These are phyloP conservation scores for Botryotinia narcissicola DNA, from an alignment of 2,329 filamentous ascomycete genomes.

Conservation along the genomic window DNA sequence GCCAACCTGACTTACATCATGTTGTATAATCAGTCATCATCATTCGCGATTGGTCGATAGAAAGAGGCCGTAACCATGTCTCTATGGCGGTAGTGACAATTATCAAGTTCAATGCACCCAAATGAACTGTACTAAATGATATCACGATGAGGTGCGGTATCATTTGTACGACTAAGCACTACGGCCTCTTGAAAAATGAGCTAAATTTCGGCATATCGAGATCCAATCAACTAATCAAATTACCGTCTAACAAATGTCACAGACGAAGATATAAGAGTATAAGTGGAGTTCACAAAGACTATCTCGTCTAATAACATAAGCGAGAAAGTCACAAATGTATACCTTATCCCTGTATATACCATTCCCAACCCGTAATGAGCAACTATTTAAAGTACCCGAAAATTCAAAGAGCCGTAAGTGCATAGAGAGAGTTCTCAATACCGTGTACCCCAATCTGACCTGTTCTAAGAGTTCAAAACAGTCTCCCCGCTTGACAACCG, in stretches of 20 bases:
- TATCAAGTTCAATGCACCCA: too few species aligned
- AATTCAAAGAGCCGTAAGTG: neutral
- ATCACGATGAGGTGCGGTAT: too few species aligned
- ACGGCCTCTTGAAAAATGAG: neutral
- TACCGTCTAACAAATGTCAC: accelerated
- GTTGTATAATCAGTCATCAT: neutral
- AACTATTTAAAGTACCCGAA: neutral
- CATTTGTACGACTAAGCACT: neutral
- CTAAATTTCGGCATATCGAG: neutral
- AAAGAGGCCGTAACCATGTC: accelerated
- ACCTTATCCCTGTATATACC: neutral
- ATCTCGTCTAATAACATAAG: neutral
- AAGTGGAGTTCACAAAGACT: neutral
- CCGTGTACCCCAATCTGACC: neutral
- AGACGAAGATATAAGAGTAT: neutral
- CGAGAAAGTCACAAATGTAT: neutral
- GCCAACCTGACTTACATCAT: neutral
- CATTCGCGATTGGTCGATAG: accelerated
- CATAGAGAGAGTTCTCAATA: neutral
- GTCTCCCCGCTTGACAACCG: neutral
- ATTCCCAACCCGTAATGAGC: neutral
- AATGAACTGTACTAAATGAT: neutral
- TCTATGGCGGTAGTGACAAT: neutral
- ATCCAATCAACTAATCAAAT: too few species aligned
- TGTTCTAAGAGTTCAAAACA: neutral